phyloP scores from a whole-genome alignment of 345 rosid species.

The Populus ilicifolia region DNA sequence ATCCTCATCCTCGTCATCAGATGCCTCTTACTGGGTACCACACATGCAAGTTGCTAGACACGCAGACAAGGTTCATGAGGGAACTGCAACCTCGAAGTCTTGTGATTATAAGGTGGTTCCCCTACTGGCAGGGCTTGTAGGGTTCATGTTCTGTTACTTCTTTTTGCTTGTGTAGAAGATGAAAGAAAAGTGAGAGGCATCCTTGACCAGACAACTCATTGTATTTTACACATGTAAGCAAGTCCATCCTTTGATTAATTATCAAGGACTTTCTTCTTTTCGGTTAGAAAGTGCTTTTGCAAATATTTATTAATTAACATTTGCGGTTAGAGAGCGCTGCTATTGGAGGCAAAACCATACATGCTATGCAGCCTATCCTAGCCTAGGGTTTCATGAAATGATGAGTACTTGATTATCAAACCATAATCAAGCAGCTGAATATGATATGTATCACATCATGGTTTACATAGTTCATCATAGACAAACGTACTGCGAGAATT shows the following conservation, averaged over 20 bases:
- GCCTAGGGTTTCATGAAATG: neutral
- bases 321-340: no score
- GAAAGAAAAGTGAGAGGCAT: neutral
- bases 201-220: neutral
- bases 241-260: neutral
- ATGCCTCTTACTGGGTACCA: neutral
- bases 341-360: neutral
- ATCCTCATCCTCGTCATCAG: neutral
- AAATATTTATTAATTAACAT: no score
- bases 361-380: neutral
- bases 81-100: neutral
- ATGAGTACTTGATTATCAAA: neutral
- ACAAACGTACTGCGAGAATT: neutral
- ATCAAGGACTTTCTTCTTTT: no score
- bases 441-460: neutral
- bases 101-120: neutral
- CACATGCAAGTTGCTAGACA: neutral
- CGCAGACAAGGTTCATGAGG: neutral
- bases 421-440: neutral
- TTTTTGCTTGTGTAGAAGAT: neutral
- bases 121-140: slow-evolving; percentile 10
- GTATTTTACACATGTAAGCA: neutral
- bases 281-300: no score
- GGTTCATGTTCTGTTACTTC: neutral
- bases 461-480: neutral